These are phyloP conservation scores for Picea sitchensis DNA, from an alignment of 75 land plant species.

Conservation along the genomic window DNA sequence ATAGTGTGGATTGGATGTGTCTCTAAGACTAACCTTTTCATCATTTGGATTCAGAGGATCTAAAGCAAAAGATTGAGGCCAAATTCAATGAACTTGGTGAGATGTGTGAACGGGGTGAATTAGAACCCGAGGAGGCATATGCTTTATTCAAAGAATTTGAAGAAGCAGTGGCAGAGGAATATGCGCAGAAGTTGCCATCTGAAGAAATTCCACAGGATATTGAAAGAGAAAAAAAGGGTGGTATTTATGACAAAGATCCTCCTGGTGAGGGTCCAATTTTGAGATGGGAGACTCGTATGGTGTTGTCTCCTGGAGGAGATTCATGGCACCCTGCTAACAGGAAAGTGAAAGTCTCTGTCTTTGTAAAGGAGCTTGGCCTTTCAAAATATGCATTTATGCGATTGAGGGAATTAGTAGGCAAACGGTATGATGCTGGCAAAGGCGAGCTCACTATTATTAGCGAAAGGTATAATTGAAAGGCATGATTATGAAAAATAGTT, in stretches of 20 bases:
- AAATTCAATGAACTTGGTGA: constrained; percentile 47
- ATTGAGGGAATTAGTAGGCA: constrained; percentile 67
- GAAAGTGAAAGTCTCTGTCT: constrained; percentile 75
- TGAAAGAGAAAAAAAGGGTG: constrained; percentile 1
- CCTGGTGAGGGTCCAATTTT: constrained; percentile 84
- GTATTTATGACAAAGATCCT: constrained; percentile 34
- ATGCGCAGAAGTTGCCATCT: constrained; percentile 22
- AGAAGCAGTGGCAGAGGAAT: constrained; percentile 47
- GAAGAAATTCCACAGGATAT: constrained; percentile 22
- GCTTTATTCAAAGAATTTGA: constrained; percentile 56
- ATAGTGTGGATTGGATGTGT: not conserved
- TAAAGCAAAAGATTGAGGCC: constrained; percentile 46
- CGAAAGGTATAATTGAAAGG: constrained; percentile 56
- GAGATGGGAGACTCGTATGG: constrained; percentile 77
- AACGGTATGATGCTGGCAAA: constrained; percentile 72
- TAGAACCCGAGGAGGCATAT: constrained; percentile 39
- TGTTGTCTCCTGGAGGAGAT: constrained; percentile 82
- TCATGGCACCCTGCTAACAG: constrained; percentile 90
- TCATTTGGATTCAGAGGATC: constrained; percentile 36
- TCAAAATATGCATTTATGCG: constrained; percentile 57
- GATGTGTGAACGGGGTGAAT: constrained; percentile 43
- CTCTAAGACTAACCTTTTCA: not conserved
- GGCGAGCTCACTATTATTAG: constrained; percentile 88
- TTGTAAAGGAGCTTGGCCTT: constrained; percentile 77
- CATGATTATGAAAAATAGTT: not conserved